Conservation (phyloP, 1,284 basidiomycete species). For the Cutaneotrichosporon sp. region DNA sequence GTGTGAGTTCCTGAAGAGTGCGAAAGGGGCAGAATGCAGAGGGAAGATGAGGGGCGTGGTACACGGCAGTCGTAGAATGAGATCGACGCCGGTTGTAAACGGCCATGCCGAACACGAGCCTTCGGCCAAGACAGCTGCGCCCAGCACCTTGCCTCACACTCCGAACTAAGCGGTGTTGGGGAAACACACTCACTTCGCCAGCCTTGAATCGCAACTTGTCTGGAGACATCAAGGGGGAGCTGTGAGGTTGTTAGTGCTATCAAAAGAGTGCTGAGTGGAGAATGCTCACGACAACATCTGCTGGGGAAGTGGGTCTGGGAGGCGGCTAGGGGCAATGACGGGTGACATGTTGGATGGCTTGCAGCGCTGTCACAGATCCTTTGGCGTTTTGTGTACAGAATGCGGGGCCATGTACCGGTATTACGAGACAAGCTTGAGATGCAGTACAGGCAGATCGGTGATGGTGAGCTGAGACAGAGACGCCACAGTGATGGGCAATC, state of each 20-base stretch:
- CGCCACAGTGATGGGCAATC: background rate
- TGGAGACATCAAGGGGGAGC: conserved; percentile 2
- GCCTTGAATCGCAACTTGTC: conserved; percentile 7
- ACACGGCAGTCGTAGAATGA: background rate
- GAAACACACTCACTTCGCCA: background rate
- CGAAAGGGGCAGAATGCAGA: background rate
- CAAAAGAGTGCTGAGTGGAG: background rate
- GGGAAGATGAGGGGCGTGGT: background rate
- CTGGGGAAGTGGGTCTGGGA: conserved; percentile 1
- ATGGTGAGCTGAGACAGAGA: background rate
- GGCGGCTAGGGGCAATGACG: background rate
- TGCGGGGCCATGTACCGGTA: background rate
- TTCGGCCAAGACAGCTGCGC: background rate
- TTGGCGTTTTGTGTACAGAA: background rate
- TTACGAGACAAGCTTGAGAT: background rate
- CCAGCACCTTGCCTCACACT: background rate
- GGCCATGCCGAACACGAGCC: background rate
- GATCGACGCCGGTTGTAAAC: background rate
- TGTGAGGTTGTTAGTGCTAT: background rate
- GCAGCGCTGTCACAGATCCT: background rate
- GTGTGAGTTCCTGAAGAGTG: conserved; percentile 2
- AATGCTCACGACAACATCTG: conserved; percentile 3
- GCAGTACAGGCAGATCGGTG: background rate
- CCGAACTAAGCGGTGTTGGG: background rate
- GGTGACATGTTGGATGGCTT: background rate